Conservation (phyloP, 1,139 yeast genomes). For the Waltiozyma sp. region DNA sequence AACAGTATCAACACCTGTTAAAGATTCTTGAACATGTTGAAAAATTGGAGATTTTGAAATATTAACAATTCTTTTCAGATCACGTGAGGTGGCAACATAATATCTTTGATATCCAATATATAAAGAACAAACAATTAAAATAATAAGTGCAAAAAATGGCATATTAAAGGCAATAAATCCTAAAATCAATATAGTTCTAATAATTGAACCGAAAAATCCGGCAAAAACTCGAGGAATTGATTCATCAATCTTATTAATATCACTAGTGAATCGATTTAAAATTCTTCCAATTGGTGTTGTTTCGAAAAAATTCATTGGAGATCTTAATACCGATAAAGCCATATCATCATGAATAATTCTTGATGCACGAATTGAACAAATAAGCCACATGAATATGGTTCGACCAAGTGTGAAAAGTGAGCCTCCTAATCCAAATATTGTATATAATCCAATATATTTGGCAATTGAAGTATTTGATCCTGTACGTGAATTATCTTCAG, state of each 20-base stretch:
- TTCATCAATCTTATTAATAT: constrained; percentile 52
- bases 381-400: constrained; percentile 45
- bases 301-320: constrained; percentile 73
- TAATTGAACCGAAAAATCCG: constrained; percentile 30
- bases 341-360: constrained; percentile 47
- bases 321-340: constrained; percentile 51
- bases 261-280: constrained; percentile 60
- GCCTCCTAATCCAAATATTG: constrained; percentile 42
- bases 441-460: constrained; percentile 50
- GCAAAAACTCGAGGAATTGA: constrained; percentile 36
- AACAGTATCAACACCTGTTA: constrained; percentile 50
- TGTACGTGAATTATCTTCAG: constrained; percentile 37
- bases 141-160: constrained; percentile 38
- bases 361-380: constrained; percentile 57
- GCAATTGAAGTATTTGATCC: constrained; percentile 36
- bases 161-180: constrained; percentile 38
- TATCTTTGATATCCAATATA: constrained; percentile 43
- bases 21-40: constrained; percentile 53
- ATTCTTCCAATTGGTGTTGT: constrained; percentile 75
- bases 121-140: constrained; percentile 29
- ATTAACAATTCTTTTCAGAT: constrained; percentile 42
- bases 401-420: constrained; percentile 39
- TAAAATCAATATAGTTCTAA: constrained; percentile 38
- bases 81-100: constrained; percentile 44
- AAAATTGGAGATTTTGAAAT: constrained; percentile 48